Evolutionary conservation across 768 basidiomycete species (phyloP).

Genomic region (Xerocomellus dryophilus): DNA sequence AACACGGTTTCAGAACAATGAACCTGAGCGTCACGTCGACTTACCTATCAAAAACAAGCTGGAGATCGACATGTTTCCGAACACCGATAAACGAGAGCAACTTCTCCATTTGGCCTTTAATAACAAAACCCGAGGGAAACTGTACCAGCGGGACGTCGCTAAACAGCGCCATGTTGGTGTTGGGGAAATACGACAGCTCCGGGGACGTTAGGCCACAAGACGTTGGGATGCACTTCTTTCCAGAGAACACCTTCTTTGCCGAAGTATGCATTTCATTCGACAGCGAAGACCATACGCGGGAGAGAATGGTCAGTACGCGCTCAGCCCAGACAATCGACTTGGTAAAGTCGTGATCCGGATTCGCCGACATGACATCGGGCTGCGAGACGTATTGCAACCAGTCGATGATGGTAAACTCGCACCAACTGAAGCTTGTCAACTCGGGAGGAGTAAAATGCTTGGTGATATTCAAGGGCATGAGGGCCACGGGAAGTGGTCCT

Average conservation of each 20-base stretch:
- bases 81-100: slow-evolving; percentile 75
- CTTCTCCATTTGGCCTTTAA: slow-evolving; percentile 74
- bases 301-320: slow-evolving; percentile 61
- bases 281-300: slow-evolving; percentile 70
- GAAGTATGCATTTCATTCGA: slow-evolving; percentile 42
- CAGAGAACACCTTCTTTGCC: slow-evolving; percentile 40
- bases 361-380: slow-evolving; percentile 38
- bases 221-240: slow-evolving; percentile 49
- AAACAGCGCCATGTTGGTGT: slow-evolving; percentile 71
- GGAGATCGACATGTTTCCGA: slow-evolving; percentile 87
- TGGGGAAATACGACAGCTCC: slow-evolving; percentile 76
- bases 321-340: slow-evolving; percentile 75
- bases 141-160: slow-evolving; percentile 81
- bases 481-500: slow-evolving; percentile 9
- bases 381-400: slow-evolving; percentile 72
- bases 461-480: slow-evolving; percentile 13
- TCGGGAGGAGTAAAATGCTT: slow-evolving; percentile 52
- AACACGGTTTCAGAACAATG: not conserved
- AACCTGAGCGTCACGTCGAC: slow-evolving; percentile 8
- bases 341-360: slow-evolving; percentile 59
- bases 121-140: slow-evolving; percentile 56
- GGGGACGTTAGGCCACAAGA: slow-evolving; percentile 66
- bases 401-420: slow-evolving; percentile 67
- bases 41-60: slow-evolving; percentile 87
- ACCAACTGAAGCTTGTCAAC: slow-evolving; percentile 70